Conservation (phyloP, 768 basidiomycete species). For the Russula dissimulans region DNA sequence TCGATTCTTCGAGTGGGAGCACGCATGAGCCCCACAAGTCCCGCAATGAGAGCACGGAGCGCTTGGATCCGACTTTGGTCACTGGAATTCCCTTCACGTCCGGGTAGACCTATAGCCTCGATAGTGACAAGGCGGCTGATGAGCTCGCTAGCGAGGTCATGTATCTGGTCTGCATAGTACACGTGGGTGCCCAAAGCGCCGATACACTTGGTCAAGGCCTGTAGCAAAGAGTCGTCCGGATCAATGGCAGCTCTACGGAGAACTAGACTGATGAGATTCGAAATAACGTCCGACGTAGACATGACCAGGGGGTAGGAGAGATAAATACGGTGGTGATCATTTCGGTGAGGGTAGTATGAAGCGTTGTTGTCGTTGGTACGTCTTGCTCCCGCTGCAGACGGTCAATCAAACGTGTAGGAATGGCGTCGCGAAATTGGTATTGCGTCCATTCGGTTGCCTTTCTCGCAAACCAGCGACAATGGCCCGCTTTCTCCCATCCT, state of each 20-base stretch:
- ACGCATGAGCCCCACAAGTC: slow-evolving; percentile 59
- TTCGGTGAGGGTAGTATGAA: slow-evolving; percentile 54
- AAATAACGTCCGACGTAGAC: slow-evolving; percentile 82
- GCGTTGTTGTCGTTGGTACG: slow-evolving; percentile 32
- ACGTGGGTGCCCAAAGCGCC: slow-evolving; percentile 82
- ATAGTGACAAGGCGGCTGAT: slow-evolving; percentile 63
- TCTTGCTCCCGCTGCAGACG: slow-evolving; percentile 59
- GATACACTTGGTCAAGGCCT: slow-evolving; percentile 64
- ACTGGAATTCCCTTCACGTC: slow-evolving; percentile 30
- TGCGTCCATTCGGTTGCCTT: slow-evolving; percentile 80
- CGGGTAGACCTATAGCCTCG: slow-evolving; percentile 52
- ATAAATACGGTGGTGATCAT: slow-evolving; percentile 84
- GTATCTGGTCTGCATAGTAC: slow-evolving; percentile 94
- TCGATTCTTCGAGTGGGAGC: slow-evolving; percentile 34
- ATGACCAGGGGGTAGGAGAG: slow-evolving; percentile 75
- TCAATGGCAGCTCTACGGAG: slow-evolving; percentile 59
- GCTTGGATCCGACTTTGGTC: slow-evolving; percentile 49
- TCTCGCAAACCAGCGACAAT: slow-evolving; percentile 77
- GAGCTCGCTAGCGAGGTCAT: slow-evolving; percentile 81
- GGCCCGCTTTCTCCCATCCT: slow-evolving; percentile 58
- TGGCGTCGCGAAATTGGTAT: slow-evolving; percentile 87
- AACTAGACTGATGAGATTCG: slow-evolving; percentile 65
- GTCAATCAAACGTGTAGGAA: slow-evolving; percentile 80
- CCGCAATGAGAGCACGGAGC: slow-evolving; percentile 60
- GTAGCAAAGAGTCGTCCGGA: slow-evolving; percentile 54